These are phyloP conservation scores for Lactifluus subvellereus DNA, from an alignment of 768 basidiomycete species.

Conservation along the genomic window DNA sequence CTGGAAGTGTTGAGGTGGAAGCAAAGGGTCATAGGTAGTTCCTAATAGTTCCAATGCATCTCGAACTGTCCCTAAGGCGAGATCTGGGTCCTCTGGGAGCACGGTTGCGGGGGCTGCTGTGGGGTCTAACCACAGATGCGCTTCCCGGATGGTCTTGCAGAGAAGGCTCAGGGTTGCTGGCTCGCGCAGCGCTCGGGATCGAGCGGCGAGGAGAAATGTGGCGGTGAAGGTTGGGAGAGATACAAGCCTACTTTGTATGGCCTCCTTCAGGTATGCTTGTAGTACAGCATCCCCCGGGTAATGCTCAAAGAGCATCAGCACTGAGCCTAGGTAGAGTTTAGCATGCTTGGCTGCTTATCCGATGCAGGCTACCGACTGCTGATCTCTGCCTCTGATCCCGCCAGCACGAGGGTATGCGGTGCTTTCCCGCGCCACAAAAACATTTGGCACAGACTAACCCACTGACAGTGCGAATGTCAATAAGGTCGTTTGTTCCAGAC, in stretches of 20 bases:
- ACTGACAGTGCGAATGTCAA: constrained; percentile 38
- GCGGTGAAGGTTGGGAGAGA: constrained; percentile 56
- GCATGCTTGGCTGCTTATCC: not conserved
- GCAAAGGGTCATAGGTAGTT: constrained; percentile 18
- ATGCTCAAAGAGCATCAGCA: constrained; percentile 57
- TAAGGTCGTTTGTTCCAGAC: not conserved
- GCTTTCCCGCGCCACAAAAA: constrained; percentile 43
- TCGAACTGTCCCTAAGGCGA: constrained; percentile 45
- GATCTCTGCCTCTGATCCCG: constrained; percentile 46
- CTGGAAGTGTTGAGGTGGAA: constrained; percentile 18
- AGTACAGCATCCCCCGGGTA: constrained; percentile 68
- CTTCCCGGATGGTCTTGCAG: constrained; percentile 58
- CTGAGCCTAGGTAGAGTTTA: constrained; percentile 46
- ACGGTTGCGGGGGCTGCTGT: constrained; percentile 51
- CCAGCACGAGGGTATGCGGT: constrained; percentile 30
- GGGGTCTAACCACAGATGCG: constrained; percentile 53
- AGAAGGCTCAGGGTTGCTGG: constrained; percentile 64
- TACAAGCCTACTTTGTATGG: constrained; percentile 50
- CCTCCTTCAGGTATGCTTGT: constrained; percentile 57
- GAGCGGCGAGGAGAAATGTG: constrained; percentile 61
- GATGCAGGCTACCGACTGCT: constrained; percentile 45
- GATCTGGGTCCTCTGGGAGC: constrained; percentile 42
- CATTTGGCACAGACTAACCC: constrained; percentile 59
- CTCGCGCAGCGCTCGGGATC: constrained; percentile 57
- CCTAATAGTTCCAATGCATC: constrained; percentile 20